A percentile compares a stretch with the other conserved stretches of the same genome.
Conservation (phyloP, 2,329 filamentous ascomycete genomes). For the Acrocalymma vagum region DNA sequence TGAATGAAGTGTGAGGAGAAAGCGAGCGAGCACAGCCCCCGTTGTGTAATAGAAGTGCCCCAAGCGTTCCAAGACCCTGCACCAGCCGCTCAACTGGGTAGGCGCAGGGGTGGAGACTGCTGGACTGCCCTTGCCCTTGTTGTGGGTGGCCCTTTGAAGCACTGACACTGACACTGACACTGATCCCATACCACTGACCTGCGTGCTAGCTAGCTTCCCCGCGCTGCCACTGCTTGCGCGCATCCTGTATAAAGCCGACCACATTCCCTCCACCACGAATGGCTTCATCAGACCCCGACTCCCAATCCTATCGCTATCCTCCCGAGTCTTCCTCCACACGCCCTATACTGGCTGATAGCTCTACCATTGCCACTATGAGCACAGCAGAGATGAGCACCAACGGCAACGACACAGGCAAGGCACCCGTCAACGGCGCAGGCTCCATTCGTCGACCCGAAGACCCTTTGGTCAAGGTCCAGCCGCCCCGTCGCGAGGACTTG, state of each 20-base stretch:
- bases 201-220: constrained; percentile 29
- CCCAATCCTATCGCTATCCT: constrained; percentile 18
- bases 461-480: constrained; percentile 70
- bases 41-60: no score
- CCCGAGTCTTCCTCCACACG: constrained; percentile 35
- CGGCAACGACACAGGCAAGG: constrained; percentile 50
- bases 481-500: constrained; percentile 82
- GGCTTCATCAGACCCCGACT: constrained; percentile 11
- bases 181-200: no score
- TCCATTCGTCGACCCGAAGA: constrained; percentile 23
- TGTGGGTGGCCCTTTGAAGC: no score
- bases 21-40: no score
- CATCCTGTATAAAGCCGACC: constrained; percentile 29
- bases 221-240: constrained; percentile 15
- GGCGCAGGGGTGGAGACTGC: no score
- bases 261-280: constrained; percentile 10
- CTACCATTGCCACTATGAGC: constrained; percentile 15
- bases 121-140: no score
- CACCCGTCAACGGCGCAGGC: constrained; percentile 30
- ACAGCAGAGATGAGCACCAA: constrained; percentile 36
- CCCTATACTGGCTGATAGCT: constrained; percentile 27
- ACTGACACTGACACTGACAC: no score
- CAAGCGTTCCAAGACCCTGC: no score
- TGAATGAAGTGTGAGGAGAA: no score
- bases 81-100: no score